phyloP scores from a whole-genome alignment of 2,329 filamentous ascomycete species.

The Aspergillus amoenus region DNA sequence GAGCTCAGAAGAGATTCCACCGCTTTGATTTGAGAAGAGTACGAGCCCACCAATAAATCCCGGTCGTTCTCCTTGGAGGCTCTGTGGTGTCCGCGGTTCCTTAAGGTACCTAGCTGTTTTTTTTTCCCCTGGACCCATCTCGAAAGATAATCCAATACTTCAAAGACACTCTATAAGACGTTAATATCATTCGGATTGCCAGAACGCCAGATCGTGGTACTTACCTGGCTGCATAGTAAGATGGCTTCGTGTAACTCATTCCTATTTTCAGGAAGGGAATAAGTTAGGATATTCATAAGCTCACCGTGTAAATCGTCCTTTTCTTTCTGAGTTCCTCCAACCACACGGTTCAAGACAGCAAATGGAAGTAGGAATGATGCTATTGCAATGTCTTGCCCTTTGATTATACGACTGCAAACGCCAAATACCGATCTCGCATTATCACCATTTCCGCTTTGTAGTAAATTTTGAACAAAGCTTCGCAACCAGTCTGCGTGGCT shows the following conservation, averaged over 20 bases:
- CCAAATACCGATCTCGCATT: slow-evolving; percentile 78
- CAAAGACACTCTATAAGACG: slow-evolving; percentile 71
- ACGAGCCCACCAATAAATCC: slow-evolving; percentile 32
- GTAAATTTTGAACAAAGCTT: slow-evolving; percentile 74
- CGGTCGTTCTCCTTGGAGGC: slow-evolving; percentile 27
- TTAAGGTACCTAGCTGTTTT: slow-evolving; percentile 44
- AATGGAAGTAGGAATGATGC: slow-evolving; percentile 88
- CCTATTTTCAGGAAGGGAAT: slow-evolving; percentile 53
- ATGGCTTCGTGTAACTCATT: slow-evolving; percentile 70
- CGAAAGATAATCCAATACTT: slow-evolving; percentile 85
- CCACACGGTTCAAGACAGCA: slow-evolving; percentile 75
- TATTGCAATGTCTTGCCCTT: slow-evolving; percentile 80
- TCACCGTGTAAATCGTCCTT: slow-evolving; percentile 68
- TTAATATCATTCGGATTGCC: not conserved
- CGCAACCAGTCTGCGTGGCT: slow-evolving; percentile 81
- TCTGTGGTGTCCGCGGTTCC: slow-evolving; percentile 28
- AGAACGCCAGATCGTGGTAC: slow-evolving; percentile 18
- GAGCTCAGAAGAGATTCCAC: slow-evolving; percentile 72
- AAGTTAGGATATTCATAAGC: slow-evolving; percentile 69
- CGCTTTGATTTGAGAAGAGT: slow-evolving; percentile 50
- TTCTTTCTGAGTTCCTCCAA: slow-evolving; percentile 67
- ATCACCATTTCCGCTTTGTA: slow-evolving; percentile 72
- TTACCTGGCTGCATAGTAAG: slow-evolving; percentile 83
- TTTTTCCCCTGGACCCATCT: slow-evolving; percentile 83
- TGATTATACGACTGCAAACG: slow-evolving; percentile 77